Evolutionary conservation across 257 asterid genomes (phyloP), one percentile per base, ranked within the genome.

Genomic region (Leptodermis oblonga): DNA sequence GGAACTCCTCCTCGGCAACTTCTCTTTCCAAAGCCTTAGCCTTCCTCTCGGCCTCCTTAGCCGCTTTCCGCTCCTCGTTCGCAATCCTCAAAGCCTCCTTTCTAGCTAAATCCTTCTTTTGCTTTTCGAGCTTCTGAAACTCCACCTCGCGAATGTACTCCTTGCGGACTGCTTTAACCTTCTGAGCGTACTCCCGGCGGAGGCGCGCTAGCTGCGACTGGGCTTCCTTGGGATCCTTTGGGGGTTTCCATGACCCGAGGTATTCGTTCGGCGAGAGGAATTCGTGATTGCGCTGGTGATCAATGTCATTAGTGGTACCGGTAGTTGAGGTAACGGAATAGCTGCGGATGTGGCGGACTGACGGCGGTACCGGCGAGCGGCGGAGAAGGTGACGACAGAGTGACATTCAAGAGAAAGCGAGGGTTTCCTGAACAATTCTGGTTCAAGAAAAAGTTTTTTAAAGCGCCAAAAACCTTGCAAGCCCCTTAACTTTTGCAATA

Each of bases 41-140:
- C 71, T 84, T 83, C 89, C 82, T 92, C 82, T 82, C 87, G 15
- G 91, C 93, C 13, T 79, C 95, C 61, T 92, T 89, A 2, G 92
- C 90, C n/a, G 81, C 87, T 72, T 61, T 86, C 74, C 84, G 80
- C 79, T 87, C 91, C 70, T 89, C 92, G 69, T 82, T 92, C 4
- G 96, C 95, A 26, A 92, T 81, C 77, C 90, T 78, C 70, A 81
- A 46, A 62, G 95, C 95, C 79, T 89, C 95, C 66, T 82, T 89
- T 68, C 82, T 81, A 15, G 92, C 88, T 65, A 73, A 87, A 34
- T 87, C 92, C 76, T 83, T 91, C 56, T 83, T 81, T 73, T 77
- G 37, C 78, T 89, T 91, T 43, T 89, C 93, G 74, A 91, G 76
- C 74, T 88, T 77, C 86, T 71, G 81, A 69, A 83, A 56, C 86